phyloP scores from a whole-genome alignment of 2,329 filamentous ascomycete genomes.

The Verticillium nubilum region DNA sequence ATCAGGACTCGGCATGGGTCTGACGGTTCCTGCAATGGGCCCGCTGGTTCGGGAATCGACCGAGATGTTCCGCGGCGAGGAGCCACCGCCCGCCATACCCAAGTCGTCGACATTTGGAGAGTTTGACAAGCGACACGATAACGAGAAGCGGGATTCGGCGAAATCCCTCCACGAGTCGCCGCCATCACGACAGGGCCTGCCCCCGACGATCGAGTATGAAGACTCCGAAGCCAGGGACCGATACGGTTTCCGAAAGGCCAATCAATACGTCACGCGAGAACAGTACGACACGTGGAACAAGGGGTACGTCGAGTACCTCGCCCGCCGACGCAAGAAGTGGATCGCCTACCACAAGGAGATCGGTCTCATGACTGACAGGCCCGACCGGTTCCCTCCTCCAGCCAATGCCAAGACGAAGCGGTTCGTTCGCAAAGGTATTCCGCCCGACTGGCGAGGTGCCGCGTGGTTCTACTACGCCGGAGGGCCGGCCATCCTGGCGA shows the following conservation, averaged over 20 bases:
- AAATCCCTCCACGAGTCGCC: constrained; percentile 27
- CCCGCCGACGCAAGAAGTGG: constrained; percentile 78
- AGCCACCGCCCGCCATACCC: constrained; percentile 5
- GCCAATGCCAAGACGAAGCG: constrained; percentile 79
- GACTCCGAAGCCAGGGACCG: constrained; percentile 61
- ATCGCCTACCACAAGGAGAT: constrained; percentile 68
- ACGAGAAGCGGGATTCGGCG: constrained; percentile 45
- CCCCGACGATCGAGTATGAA: constrained; percentile 32
- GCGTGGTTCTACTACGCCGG: constrained; percentile 97
- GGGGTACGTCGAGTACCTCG: constrained; percentile 69
- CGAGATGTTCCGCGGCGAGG: constrained; percentile 25
- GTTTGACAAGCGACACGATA: constrained; percentile 15
- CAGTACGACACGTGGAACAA: constrained; percentile 80
- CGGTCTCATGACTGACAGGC: constrained; percentile 64
- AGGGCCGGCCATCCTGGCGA: constrained; percentile 71
- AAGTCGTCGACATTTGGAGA: constrained; percentile 12
- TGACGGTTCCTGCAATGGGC: constrained; percentile 6
- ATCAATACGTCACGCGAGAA: constrained; percentile 67
- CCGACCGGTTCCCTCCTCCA: constrained; percentile 72
- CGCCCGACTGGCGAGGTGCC: constrained; percentile 87
- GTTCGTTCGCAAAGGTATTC: constrained; percentile 89
- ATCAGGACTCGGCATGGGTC: background rate
- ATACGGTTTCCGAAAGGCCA: constrained; percentile 89
- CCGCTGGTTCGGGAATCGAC: constrained; percentile 25
- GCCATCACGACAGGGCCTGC: constrained; percentile 1